Evolutionary conservation across 2,329 filamentous ascomycete genomes (phyloP).

Genomic region (Hirsutella minnesotensis): DNA sequence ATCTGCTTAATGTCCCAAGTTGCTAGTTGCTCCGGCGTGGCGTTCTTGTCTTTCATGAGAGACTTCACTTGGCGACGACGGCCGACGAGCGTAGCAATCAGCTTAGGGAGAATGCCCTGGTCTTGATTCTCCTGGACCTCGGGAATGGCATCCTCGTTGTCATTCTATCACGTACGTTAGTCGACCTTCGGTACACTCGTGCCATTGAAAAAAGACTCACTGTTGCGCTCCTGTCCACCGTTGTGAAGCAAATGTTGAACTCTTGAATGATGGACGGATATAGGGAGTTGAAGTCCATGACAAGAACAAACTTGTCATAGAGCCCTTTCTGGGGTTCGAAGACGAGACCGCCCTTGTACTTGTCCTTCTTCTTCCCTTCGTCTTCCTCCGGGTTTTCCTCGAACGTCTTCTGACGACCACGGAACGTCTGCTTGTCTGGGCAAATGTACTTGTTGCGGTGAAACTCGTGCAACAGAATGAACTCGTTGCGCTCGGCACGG

Average conservation of each 20-base stretch:
- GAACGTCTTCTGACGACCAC: slow-evolving; percentile 58
- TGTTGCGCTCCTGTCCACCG: slow-evolving; percentile 65
- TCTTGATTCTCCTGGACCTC: slow-evolving; percentile 70
- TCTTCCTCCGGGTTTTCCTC: slow-evolving; percentile 54
- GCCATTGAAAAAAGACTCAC: slow-evolving; percentile 33
- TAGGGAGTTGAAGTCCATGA: slow-evolving; percentile 99
- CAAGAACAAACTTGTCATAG: slow-evolving; percentile 95
- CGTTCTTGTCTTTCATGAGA: slow-evolving; percentile 88
- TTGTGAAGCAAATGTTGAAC: slow-evolving; percentile 99
- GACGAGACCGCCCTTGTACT: slow-evolving; percentile 95
- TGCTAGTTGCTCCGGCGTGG: slow-evolving; percentile 74
- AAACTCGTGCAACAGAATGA: slow-evolving; percentile 96
- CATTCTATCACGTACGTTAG: slow-evolving; percentile 14
- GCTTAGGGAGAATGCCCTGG: slow-evolving; percentile 74
- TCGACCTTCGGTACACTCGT: neutral
- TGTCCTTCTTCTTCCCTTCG: slow-evolving; percentile 94
- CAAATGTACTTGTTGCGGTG: slow-evolving; percentile 96
- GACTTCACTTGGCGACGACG: slow-evolving; percentile 87
- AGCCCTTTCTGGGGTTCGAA: slow-evolving; percentile 96
- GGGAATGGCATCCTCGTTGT: slow-evolving; percentile 80
- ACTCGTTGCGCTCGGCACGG: slow-evolving; percentile 94
- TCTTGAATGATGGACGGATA: slow-evolving; percentile 99
- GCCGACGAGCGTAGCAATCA: slow-evolving; percentile 85
- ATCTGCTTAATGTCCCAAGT: slow-evolving; percentile 98
- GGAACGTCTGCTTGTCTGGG: slow-evolving; percentile 83